Conservation (phyloP, 441 rosid species). For the Populus hybrid region DNA sequence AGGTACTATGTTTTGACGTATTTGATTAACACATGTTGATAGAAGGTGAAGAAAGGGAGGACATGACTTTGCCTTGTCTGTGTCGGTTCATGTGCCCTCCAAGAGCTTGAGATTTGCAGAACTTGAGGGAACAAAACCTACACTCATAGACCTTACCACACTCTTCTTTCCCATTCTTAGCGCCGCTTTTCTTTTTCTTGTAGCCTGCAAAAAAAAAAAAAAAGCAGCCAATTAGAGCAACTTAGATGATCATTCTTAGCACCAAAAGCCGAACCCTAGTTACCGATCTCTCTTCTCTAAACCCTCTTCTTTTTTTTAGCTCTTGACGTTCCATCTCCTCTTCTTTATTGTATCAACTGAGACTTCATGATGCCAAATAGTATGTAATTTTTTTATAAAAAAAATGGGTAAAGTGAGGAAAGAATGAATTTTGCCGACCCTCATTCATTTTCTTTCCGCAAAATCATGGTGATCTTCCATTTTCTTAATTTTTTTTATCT, state of each 20-base stretch:
- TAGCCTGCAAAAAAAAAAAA: conserved; percentile 25
- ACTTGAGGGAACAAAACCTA: conserved; percentile 99
- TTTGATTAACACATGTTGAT: background rate
- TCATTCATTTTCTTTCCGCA: background rate
- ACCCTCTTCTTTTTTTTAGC: background rate
- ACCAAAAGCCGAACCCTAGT: conserved; percentile 32
- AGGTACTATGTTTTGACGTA: background rate
- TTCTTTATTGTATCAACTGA: conserved; percentile 8
- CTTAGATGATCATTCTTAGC: conserved; percentile 35
- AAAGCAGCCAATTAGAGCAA: conserved; percentile 32
- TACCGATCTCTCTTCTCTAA: conserved; percentile 1
- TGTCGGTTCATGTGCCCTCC: conserved; percentile 99
- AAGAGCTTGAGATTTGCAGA: conserved; percentile 99
- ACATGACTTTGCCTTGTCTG: conserved; percentile 72
- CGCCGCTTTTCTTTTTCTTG: conserved; percentile 64
- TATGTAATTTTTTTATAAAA: background rate
- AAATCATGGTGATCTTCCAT: background rate
- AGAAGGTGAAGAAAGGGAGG: background rate
- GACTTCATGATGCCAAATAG: background rate
- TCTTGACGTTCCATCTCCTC: background rate
- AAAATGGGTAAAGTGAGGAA: background rate
- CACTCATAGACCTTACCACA: conserved; percentile 86
- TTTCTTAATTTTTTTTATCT: background rate
- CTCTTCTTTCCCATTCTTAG: conserved; percentile 80
- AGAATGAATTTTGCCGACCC: background rate